Base-by-base conservation (phyloP, 2,329 filamentous ascomycete genomes). In the Macroventuria anomochaeta region DNA sequence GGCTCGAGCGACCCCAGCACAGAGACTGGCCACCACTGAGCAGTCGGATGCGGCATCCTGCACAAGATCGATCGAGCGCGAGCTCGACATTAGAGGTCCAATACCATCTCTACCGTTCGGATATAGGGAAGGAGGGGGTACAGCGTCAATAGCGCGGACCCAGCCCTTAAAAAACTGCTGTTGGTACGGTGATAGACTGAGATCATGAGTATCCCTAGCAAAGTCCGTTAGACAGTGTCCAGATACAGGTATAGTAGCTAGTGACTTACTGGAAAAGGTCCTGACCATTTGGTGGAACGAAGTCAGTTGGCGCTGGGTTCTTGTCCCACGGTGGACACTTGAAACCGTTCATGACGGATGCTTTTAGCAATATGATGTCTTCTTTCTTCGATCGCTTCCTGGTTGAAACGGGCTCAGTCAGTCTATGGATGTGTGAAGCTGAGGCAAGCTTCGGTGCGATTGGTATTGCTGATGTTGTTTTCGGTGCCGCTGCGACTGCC, bases 1-100 rank as follows among this genome's bases (percentile, higher is more conserved):
- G 7, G 87, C 81, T 59, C 90, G 83, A 33, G 87, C 87, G 55
- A 88, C 87, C 20, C 85, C 88, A 21, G 93, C 92, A 70, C 93
- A 97, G 5, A 99, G 81, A 71, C 95, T 97, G 13, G 95, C 95
- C 23, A 99, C 93, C 3, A 99, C 93, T 1, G 95, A 97, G 71
- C 95, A 99, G 73, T 99, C 95, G 0, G 93, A 96, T 5, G 93
- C 93, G 54, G 96, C 87, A 74, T 99, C 95, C 75, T 99, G 95
- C 2, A 97, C 92, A 7, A 99, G 83, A 74, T 99, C 93, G 57
- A 90, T 86, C 12, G 83, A 81, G 7, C 80, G 76, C 6, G 76
- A 75, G 13, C 82, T 79, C 39, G 77, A 74, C 85, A 90, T 90
- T 10, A 83, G 76, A 12, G 80, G 81, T 3, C 72, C 73, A 3